These are phyloP conservation scores for Kwoniella mangroviensis DNA, from an alignment of 768 basidiomycete genomes.

Conservation along the genomic window DNA sequence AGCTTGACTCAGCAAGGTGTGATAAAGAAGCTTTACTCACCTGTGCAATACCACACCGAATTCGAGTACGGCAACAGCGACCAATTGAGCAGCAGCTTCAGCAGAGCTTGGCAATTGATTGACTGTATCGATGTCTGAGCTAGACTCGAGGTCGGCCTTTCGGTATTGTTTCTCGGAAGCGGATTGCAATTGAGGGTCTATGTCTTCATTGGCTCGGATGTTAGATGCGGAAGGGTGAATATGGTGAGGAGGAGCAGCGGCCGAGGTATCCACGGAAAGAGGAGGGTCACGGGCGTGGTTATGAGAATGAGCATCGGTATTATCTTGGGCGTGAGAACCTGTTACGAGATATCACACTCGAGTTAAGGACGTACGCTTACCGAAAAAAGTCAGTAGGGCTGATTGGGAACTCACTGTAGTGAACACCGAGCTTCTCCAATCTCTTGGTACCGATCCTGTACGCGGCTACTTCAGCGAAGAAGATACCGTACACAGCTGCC, in stretches of 20 bases:
- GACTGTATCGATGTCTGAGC: slow-evolving; percentile 23
- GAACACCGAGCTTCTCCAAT: slow-evolving; percentile 69
- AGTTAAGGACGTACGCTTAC: too few relatives aligned
- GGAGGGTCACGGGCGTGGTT: slow-evolving; percentile 59
- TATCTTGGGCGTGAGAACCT: slow-evolving; percentile 46
- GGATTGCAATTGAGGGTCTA: background rate
- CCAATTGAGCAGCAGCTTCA: slow-evolving; percentile 67
- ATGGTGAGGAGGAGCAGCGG: slow-evolving; percentile 30
- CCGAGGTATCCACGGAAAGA: slow-evolving; percentile 36
- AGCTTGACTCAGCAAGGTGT: too few relatives aligned
- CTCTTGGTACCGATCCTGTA: slow-evolving; percentile 83
- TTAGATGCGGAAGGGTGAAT: slow-evolving; percentile 28
- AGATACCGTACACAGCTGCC: slow-evolving; percentile 78
- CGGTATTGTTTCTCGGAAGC: slow-evolving; percentile 4
- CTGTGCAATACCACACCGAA: slow-evolving; percentile 90
- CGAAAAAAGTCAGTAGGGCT: too few relatives aligned
- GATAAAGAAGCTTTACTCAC: too few relatives aligned
- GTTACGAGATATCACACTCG: too few relatives aligned
- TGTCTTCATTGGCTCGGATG: slow-evolving; percentile 24
- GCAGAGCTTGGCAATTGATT: slow-evolving; percentile 32
- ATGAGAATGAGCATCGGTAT: slow-evolving; percentile 45
- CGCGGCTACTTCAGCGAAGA: slow-evolving; percentile 81
- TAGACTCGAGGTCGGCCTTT: slow-evolving; percentile 26
- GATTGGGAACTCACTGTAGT: too few relatives aligned
- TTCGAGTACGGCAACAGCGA: slow-evolving; percentile 89